Conservation (phyloP, 139 green algal species). For the Penium margaritaceum region DNA sequence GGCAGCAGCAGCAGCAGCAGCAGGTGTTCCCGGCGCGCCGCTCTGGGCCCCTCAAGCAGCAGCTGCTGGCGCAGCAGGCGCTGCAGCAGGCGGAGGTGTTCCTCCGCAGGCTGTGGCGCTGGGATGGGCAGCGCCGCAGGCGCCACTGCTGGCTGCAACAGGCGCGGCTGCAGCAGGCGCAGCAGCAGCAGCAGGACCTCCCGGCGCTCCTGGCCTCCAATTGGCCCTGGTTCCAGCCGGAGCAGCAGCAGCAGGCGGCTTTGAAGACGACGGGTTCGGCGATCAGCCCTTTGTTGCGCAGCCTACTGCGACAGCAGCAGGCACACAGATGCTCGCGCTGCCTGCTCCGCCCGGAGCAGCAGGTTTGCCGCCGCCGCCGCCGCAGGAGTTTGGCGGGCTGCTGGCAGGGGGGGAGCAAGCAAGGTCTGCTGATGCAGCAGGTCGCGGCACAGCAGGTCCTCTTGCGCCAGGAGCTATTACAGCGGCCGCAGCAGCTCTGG, state of each 20-base stretch:
- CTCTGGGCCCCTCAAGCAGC: neutral
- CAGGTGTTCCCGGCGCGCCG: too few species aligned
- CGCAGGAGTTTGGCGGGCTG: slow-evolving; percentile 23
- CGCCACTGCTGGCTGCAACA: neutral
- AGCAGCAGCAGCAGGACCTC: neutral
- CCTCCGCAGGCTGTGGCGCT: slow-evolving; percentile 26
- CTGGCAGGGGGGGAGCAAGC: neutral
- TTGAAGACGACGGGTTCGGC: too few species aligned
- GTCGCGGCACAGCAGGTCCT: too few species aligned
- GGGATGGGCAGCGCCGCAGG: slow-evolving; percentile 9
- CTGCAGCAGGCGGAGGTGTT: slow-evolving; percentile 1
- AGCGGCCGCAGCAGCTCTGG: too few species aligned
- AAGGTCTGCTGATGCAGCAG: too few species aligned
- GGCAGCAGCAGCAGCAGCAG: too few species aligned
- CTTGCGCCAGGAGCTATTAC: too few species aligned
- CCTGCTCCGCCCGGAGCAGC: neutral
- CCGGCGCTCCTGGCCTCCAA: too few species aligned
- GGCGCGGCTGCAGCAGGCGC: neutral
- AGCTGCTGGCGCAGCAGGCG: too few species aligned
- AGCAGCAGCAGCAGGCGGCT: neutral
- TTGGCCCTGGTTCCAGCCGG: neutral
- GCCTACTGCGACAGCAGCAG: too few species aligned
- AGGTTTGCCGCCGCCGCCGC: neutral
- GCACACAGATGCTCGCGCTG: neutral
- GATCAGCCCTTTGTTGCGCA: too few species aligned